Evolutionary conservation across 352 stramenopile species (phyloP), one percentile per base, ranked within the genome.

Genomic region (Phytophthora sp.): DNA sequence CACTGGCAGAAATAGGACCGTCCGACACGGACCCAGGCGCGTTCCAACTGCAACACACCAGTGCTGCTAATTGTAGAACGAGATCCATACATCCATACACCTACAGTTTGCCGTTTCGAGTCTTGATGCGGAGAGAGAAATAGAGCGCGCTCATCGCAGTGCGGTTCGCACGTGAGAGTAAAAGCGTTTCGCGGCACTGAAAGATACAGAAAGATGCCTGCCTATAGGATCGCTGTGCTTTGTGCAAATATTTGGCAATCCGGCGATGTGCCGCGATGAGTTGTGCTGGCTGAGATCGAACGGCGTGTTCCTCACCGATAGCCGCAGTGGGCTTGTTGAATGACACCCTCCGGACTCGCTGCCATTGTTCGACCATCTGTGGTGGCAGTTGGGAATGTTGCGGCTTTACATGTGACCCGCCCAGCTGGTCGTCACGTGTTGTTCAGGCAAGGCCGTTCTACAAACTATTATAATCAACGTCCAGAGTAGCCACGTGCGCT

Each of bases 1-100:
- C 42, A 63, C 44, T 42, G 20, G 51, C 41, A 68, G 51, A 68
- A 62, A 68, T 56, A 62, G 59, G 59, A 4, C 39, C 16, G 29
- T 41, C 42, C 52, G 44, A 45, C 24, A 36, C 20, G 11, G 23
- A 49, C 8, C 6, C n/a, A n/a, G n/a, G 46, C 27, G 18, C 47
- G 29, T 31, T 47, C 20, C 36, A 64, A 65, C 24, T 57, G 57
- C 33, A 65, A 58, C 29, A 44, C 21, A 41, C 15, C 4, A 23
- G 38, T 26, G 46, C 21, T 49, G 57, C 57, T 49, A 63, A 56
- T 54, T 63, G 56, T 55, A 35, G 56, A 38, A 3, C 56, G 44
- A 57, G 30, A 30, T 18, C n/a, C 54, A 62, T 50, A 21, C 38
- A 47, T 42, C 24, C 33, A 42, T 41, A 42, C 24, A 50, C 27